These are phyloP conservation scores for Quercus rubra DNA, from an alignment of 306 rosid genomes.

Conservation along the genomic window DNA sequence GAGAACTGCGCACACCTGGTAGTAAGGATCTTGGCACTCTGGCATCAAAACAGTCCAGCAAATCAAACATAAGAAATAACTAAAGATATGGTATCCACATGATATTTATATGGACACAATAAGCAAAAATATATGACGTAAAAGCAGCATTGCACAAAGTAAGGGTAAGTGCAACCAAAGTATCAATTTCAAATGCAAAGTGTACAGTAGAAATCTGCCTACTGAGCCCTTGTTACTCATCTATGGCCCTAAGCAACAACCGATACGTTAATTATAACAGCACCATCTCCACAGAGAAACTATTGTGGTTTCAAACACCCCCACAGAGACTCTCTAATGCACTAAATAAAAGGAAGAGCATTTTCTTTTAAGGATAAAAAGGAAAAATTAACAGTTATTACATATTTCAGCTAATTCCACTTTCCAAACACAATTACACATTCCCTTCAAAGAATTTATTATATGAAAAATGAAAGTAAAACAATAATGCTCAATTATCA, in stretches of 20 bases:
- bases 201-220: not conserved
- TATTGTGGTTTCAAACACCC: not conserved
- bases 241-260: conserved; percentile 8
- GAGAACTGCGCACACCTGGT: conserved; percentile 93
- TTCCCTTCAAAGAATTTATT: not conserved
- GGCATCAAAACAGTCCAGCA: conserved; percentile 30
- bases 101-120: conserved; percentile 15
- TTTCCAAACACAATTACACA: not conserved
- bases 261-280: not conserved
- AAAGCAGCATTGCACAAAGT: not conserved
- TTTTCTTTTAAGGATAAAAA: not conserved
- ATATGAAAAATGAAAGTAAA: not conserved
- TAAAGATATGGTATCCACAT: not conserved
- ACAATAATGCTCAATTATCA: not conserved
- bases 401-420: not conserved
- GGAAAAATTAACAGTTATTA: not conserved
- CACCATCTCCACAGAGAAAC: not conserved
- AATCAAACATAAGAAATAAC: conserved; percentile 31
- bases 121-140: not conserved
- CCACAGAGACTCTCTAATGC: not conserved
- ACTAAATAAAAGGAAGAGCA: not conserved
- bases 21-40: conserved; percentile 89
- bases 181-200: conserved; percentile 1
- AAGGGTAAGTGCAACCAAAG: not conserved
- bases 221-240: not conserved